A percentile compares a stretch with the other conserved stretches of the same genome.
These are phyloP conservation scores for Royoungia palumana DNA, from an alignment of 768 basidiomycete species.

Conservation along the genomic window DNA sequence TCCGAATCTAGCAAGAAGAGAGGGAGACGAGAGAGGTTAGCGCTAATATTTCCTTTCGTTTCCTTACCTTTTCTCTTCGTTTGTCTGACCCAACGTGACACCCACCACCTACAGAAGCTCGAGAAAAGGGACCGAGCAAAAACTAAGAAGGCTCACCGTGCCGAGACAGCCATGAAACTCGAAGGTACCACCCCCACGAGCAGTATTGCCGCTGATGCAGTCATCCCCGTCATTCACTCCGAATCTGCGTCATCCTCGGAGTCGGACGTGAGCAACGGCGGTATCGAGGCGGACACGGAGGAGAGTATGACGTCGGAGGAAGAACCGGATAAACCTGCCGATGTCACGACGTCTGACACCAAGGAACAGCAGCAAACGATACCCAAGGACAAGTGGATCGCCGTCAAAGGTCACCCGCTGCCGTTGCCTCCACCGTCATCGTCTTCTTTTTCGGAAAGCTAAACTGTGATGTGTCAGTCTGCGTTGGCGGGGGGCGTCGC, in stretches of 20 bases:
- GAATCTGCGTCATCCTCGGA: conserved; percentile 51
- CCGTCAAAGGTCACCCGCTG: conserved; percentile 53
- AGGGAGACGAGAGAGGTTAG: conserved; percentile 47
- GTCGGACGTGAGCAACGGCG: conserved; percentile 56
- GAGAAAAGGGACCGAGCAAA: conserved; percentile 59
- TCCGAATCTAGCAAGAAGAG: conserved; percentile 37
- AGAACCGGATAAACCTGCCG: conserved; percentile 45
- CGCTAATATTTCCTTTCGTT: neutral
- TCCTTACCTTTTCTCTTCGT: neutral
- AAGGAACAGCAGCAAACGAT: conserved; percentile 20
- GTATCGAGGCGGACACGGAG: conserved; percentile 70
- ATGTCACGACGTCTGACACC: conserved; percentile 6
- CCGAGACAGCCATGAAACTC: conserved; percentile 31
- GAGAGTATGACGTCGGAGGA: conserved; percentile 75
- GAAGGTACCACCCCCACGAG: conserved; percentile 13
- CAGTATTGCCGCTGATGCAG: conserved; percentile 10
- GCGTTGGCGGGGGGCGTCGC: neutral
- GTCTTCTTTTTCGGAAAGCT: conserved; percentile 10
- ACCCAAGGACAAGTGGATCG: conserved; percentile 72
- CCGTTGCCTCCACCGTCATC: neutral
- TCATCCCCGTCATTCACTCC: conserved; percentile 21
- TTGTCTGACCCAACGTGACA: neutral
- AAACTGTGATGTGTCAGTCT: neutral
- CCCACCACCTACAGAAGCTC: conserved; percentile 38
- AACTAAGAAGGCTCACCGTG: conserved; percentile 45